Evolutionary conservation across 129 eudicot genomes (phyloP).

Genomic region (Helianthus annuus): HanXRQr2.0-SUNRISE NC_035441.2:109602179-109602678

Average conservation of each 20-base stretch:
- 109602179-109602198: conserved; percentile 92
- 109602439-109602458: conserved; percentile 98
- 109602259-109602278: conserved; percentile 74
- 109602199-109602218: conserved; percentile 79
- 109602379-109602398: conserved; percentile 28
- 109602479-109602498: conserved; percentile 93
- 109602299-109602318: conserved; percentile 62
- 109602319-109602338: background rate
- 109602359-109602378: background rate
- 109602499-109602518: conserved; percentile 86
- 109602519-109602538: conserved; percentile 93
- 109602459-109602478: conserved; percentile 95
- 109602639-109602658: conserved; percentile 96
- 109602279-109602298: conserved; percentile 91
- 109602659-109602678: conserved; percentile 87
- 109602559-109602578: conserved; percentile 96
- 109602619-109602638: conserved; percentile 90
- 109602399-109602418: conserved; percentile 99
- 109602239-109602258: conserved; percentile 74
- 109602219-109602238: conserved; percentile 75
- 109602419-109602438: conserved; percentile 91
- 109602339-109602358: background rate
- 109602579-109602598: conserved; percentile 92
- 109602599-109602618: conserved; percentile 85
- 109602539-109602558: conserved; percentile 99